Conservation (phyloP, 2,329 filamentous ascomycete genomes). For the Macrophomina pseudophaseolina region DNA sequence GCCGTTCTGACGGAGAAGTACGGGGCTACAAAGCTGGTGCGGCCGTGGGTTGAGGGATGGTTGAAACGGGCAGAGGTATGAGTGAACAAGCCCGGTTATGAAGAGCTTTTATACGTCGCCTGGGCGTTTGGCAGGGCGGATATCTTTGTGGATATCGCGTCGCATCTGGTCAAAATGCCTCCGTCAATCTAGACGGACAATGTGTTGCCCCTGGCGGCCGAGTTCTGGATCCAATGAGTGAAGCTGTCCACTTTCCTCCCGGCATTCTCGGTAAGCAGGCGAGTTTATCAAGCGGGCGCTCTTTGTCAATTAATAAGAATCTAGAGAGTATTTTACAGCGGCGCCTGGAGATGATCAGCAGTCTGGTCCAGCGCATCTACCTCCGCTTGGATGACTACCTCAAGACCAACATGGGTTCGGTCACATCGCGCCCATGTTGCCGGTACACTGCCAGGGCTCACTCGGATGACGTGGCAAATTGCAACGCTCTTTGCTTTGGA, state of each 20-base stretch:
- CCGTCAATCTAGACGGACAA: background rate
- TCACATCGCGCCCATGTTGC: background rate
- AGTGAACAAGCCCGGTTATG: background rate
- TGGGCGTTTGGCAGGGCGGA: background rate
- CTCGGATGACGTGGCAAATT: background rate
- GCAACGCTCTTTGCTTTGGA: background rate
- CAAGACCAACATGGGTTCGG: background rate
- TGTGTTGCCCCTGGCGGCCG: background rate
- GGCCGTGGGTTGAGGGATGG: slow-evolving; percentile 13
- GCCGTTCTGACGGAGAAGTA: slow-evolving; percentile 23
- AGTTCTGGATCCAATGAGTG: background rate
- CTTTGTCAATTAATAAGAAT: too few relatives aligned
- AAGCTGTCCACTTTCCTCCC: background rate
- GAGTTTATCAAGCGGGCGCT: background rate
- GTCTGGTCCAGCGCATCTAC: background rate
- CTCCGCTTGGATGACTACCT: background rate
- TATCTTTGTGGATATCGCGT: background rate
- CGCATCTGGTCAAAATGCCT: background rate
- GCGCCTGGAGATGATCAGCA: background rate
- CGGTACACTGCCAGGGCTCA: accelerated
- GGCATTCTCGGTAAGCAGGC: background rate
- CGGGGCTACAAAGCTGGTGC: background rate
- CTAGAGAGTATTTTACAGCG: background rate
- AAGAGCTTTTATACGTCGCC: slow-evolving; percentile 11
- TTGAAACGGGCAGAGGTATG: background rate